These are phyloP conservation scores for Trichocladium antarcticum DNA, from an alignment of 495 filamentous ascomycete genomes.

Conservation along the genomic window DNA sequence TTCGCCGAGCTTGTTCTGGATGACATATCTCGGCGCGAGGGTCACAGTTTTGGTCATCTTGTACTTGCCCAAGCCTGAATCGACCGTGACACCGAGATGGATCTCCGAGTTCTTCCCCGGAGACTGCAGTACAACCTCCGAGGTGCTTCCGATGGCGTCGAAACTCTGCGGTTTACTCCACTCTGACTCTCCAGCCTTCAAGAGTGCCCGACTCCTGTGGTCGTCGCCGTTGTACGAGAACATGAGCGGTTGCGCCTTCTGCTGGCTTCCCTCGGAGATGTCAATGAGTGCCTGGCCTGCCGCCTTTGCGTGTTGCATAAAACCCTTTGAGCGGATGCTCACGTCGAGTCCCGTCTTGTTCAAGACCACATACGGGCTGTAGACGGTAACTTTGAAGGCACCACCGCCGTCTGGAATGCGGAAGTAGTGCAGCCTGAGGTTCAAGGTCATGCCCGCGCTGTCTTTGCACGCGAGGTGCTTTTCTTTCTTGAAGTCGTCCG, in stretches of 20 bases:
- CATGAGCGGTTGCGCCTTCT: constrained; percentile 83
- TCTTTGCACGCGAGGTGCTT: constrained; percentile 71
- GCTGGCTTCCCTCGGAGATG: constrained; percentile 25
- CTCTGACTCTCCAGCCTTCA: constrained; percentile 76
- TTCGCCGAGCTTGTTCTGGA: constrained; percentile 86
- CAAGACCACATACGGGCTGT: constrained; percentile 83
- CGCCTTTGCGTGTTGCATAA: constrained; percentile 68
- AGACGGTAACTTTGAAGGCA: constrained; percentile 89
- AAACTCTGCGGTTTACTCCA: constrained; percentile 98
- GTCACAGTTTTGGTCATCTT: constrained; percentile 92
- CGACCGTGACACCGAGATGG: constrained; percentile 77
- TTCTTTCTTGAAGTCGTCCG: constrained; percentile 84
- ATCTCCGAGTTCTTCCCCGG: constrained; percentile 62
- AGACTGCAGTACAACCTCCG: constrained; percentile 72
- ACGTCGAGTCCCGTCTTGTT: constrained; percentile 91
- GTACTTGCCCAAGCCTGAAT: constrained; percentile 91
- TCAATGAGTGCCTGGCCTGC: constrained; percentile 54
- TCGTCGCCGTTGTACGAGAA: constrained; percentile 86
- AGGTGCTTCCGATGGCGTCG: constrained; percentile 90
- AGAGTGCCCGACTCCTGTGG: constrained; percentile 71
- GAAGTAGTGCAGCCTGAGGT: constrained; percentile 83
- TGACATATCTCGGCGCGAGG: constrained; percentile 81
- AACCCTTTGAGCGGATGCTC: constrained; percentile 77
- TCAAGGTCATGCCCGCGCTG: constrained; percentile 61
- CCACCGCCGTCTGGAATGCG: constrained; percentile 87